phyloP scores from a whole-genome alignment of 805 yeast genomes.

The Scheffersomyces stipitis region DNA sequence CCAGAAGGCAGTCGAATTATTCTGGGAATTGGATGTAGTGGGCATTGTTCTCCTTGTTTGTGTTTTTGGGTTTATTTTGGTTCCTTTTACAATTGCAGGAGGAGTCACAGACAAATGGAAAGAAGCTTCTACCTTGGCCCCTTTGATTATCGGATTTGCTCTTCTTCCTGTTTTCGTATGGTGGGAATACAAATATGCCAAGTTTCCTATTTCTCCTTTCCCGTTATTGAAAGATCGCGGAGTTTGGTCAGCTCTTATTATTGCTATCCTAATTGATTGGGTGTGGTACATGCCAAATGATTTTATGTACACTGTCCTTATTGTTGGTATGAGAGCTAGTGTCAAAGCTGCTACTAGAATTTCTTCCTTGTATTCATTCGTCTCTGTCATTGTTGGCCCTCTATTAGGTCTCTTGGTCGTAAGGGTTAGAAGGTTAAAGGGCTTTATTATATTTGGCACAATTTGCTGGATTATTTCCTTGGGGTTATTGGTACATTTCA shows the following conservation, averaged over 20 bases:
- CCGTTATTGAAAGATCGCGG: slow-evolving; percentile 64
- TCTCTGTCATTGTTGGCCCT: slow-evolving; percentile 60
- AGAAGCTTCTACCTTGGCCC: slow-evolving; percentile 62
- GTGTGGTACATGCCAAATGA: slow-evolving; percentile 70
- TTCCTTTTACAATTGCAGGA: slow-evolving; percentile 77
- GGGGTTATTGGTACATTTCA: slow-evolving; percentile 58
- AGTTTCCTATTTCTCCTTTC: slow-evolving; percentile 63
- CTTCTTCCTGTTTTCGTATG: slow-evolving; percentile 56
- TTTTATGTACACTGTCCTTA: slow-evolving; percentile 63
- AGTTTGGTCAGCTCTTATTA: slow-evolving; percentile 66
- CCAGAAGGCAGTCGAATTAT: too few species aligned
- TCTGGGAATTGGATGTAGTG: slow-evolving; percentile 65
- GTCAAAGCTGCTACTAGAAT: slow-evolving; percentile 67
- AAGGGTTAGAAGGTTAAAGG: slow-evolving; percentile 52
- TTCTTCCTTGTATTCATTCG: slow-evolving; percentile 60
- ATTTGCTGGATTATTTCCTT: slow-evolving; percentile 57
- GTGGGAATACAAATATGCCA: slow-evolving; percentile 60
- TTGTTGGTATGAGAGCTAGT: slow-evolving; percentile 62
- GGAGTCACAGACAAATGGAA: slow-evolving; percentile 58
- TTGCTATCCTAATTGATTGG: slow-evolving; percentile 59
- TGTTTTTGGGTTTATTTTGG: slow-evolving; percentile 62
- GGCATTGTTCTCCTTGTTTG: slow-evolving; percentile 59
- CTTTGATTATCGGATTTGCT: slow-evolving; percentile 65
- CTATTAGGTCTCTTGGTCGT: slow-evolving; percentile 54
- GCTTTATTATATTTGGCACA: slow-evolving; percentile 59